Conservation (phyloP, 164 flowering plant species). For the Protea cynaroides region DNA sequence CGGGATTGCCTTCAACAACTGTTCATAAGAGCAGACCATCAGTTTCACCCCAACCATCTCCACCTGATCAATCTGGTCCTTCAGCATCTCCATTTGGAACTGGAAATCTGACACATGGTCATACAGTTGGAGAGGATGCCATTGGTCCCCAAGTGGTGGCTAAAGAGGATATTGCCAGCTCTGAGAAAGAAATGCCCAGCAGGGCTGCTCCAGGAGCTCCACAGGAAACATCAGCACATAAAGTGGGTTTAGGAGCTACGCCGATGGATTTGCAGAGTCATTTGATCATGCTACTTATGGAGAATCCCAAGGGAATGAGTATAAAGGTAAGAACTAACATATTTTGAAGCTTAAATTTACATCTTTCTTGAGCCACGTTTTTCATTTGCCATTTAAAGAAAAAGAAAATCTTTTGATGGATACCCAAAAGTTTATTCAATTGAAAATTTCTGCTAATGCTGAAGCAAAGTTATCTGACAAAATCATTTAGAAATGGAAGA, state of each 20-base stretch:
- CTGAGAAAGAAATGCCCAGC: slow-evolving; percentile 47
- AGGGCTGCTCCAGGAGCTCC: slow-evolving; percentile 21
- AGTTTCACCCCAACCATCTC: slow-evolving; percentile 69
- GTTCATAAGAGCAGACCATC: slow-evolving; percentile 44
- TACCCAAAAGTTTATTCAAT: no score
- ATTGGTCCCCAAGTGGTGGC: slow-evolving; percentile 17
- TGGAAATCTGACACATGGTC: slow-evolving; percentile 33
- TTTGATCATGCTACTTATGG: slow-evolving; percentile 49
- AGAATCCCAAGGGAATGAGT: slow-evolving; percentile 81
- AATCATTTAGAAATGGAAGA: no score
- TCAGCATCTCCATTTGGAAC: slow-evolving; percentile 50
- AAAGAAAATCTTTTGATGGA: no score
- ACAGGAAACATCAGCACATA: slow-evolving; percentile 25
- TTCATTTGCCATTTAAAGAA: no score
- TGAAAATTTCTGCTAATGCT: no score
- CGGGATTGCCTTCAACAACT: slow-evolving; percentile 38
- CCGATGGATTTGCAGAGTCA: slow-evolving; percentile 52
- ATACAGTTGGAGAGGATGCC: slow-evolving; percentile 27
- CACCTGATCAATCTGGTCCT: slow-evolving; percentile 43
- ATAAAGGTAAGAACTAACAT: slow-evolving; percentile 46
- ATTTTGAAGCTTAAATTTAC: no score
- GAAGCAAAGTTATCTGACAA: no score
- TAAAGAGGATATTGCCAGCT: slow-evolving; percentile 34
- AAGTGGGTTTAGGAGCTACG: slow-evolving; percentile 24
- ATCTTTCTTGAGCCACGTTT: no score